A percentile compares a stretch with the other conserved stretches of the same genome.
Evolutionary conservation across 2,329 filamentous ascomycete genomes (phyloP).

Genomic region (Trichoderma atroviride): DNA sequence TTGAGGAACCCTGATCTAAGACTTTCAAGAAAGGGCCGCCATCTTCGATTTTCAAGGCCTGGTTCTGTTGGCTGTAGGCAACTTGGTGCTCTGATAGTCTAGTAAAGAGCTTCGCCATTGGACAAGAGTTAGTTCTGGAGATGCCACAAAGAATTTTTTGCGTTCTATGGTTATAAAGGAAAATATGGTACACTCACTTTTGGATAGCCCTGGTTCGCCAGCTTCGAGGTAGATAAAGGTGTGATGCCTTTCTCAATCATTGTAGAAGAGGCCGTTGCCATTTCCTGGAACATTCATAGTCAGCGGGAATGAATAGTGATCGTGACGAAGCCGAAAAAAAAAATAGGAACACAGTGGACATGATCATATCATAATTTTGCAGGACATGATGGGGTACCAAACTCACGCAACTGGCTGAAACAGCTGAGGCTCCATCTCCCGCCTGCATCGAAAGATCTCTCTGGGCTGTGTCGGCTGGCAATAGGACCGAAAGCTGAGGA

Average conservation of each 20-base stretch:
- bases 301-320: not conserved
- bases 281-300: not conserved
- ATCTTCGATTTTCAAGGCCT: constrained; percentile 52
- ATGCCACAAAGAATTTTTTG: constrained; percentile 52
- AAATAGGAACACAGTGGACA: not conserved
- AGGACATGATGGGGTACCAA: not conserved
- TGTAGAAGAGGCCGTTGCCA: not conserved
- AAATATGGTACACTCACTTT: constrained; percentile 48
- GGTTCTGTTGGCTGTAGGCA: constrained; percentile 60
- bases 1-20: constrained; percentile 55
- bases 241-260: constrained; percentile 48
- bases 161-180: constrained; percentile 33
- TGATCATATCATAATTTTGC: not conserved
- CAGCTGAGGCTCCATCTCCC: constrained; percentile 27
- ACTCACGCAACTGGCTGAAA: constrained; percentile 31
- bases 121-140: constrained; percentile 46
- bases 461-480: constrained; percentile 28
- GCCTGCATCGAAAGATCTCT: constrained; percentile 31
- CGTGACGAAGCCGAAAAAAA: not conserved
- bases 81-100: constrained; percentile 73
- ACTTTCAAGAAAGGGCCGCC: constrained; percentile 39
- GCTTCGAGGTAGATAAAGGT: constrained; percentile 55
- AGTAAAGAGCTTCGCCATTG: constrained; percentile 73
- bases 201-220: constrained; percentile 56
- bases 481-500: constrained; percentile 33